Evolutionary conservation across 1,139 yeast genomes (phyloP), one percentile per base, ranked within the genome.

Genomic region (Scheffersomyces cryptocercus): DNA sequence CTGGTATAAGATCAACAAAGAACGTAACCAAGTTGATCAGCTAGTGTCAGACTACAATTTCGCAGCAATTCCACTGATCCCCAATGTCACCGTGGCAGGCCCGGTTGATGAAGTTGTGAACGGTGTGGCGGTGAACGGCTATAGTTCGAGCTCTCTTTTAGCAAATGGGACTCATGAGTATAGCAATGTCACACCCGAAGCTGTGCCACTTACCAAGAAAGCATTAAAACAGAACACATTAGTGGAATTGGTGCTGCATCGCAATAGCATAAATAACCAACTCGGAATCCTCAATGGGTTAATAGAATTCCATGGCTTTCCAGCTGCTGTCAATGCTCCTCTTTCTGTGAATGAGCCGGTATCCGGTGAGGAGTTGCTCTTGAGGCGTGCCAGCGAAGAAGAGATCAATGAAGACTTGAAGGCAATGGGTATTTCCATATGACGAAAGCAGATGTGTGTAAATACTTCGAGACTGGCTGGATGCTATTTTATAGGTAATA

Each of bases 1-100:
- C 52, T 93, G 99, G 98, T 93, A 93, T 67, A 85, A 87, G 53
- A 87, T 91, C 56, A 91, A 91, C 64, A 82, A 85, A 56, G 99
- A 93, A 62, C 76, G 98, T 53, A 79, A 96, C 51, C 84, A 83
- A 43, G 77, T 90, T 81, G 98, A 91, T 62, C 81, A 84, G 52
- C 62, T 85, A 38, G 90, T 70, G 6, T 73, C 77, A 0, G 78
- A 74, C 48, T 72, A 56, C 52, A 62, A 61, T 39, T 72, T 58
- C 51, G 42, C 66, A 5, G 77, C 78, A 3, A 51, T 68, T 15
- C 76, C 74, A 3, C 58, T 49, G 44, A 57, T 62, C 24, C 64
- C 68, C 16, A 56, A 55, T 44, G 55, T 54, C 32, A 56, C 64
- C 14, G 56, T 55, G 38, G 53, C 59, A 28, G 49, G 54, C 26